Percentiles rank a stretch among this genome's conserved stretches.
Evolutionary conservation across 257 asterid genomes (phyloP).

Genomic region (Voacanga thouarsii): DNA sequence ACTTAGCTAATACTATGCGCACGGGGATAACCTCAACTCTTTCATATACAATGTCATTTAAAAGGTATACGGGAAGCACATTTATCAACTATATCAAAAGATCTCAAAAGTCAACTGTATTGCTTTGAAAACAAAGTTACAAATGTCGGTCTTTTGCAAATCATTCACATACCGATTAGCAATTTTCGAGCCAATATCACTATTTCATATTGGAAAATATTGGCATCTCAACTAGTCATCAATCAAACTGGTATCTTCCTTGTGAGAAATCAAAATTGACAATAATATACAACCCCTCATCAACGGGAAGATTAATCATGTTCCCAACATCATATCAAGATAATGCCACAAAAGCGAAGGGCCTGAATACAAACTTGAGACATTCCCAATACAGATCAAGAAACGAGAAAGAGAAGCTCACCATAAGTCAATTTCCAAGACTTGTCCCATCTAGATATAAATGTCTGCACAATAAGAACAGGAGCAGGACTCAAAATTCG

Average conservation of each 20-base stretch:
- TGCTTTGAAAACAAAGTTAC: not conserved
- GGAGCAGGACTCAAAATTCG: not conserved
- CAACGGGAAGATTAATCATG: not conserved
- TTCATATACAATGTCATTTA: not conserved
- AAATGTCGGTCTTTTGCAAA: not conserved
- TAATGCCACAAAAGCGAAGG: not conserved
- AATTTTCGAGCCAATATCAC: not conserved
- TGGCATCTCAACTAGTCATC: not conserved
- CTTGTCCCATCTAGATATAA: slow-evolving; percentile 1
- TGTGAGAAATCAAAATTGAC: not conserved
- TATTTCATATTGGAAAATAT: not conserved
- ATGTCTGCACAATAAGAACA: not conserved
- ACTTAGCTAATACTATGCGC: not conserved
- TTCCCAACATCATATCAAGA: not conserved
- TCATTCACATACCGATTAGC: not conserved
- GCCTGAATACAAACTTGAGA: not conserved
- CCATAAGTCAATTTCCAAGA: slow-evolving; percentile 15
- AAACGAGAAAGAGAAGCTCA: slow-evolving; percentile 11
- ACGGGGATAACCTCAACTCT: not conserved
- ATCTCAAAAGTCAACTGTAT: not conserved
- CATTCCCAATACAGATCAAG: not conserved
- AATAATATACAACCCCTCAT: not conserved
- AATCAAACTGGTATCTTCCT: not conserved
- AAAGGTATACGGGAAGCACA: not conserved
- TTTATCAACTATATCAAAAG: not conserved